These are phyloP conservation scores for Pseudocercospora ulei DNA, from an alignment of 2,329 filamentous ascomycete species.

Conservation along the genomic window DNA sequence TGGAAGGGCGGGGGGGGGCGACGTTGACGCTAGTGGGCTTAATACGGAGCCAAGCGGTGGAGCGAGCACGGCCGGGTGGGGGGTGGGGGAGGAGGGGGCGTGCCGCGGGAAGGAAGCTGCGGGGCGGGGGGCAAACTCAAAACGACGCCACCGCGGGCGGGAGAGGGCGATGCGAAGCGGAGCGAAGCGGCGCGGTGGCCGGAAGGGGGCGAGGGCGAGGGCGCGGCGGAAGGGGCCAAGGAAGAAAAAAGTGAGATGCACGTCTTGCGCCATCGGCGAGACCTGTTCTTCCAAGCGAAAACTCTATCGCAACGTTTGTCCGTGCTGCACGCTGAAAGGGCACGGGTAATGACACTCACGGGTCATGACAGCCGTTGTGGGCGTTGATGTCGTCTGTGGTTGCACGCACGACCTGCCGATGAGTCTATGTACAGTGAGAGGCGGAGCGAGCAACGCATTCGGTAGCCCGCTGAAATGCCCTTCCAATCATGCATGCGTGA, in stretches of 20 bases:
- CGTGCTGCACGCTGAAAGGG: not conserved
- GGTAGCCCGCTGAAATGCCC: not conserved
- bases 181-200: no score
- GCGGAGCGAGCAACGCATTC: not conserved
- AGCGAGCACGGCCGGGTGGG: no score
- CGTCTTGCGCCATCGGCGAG: conserved; percentile 15
- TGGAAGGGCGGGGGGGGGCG: no score
- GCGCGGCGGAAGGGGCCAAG: no score
- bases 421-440: conserved; percentile 7
- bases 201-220: no score
- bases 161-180: no score
- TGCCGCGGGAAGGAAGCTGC: no score
- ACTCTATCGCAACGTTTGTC: conserved; percentile 12
- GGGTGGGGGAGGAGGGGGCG: no score
- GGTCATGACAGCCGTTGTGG: conserved; percentile 2
- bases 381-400: not conserved
- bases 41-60: no score
- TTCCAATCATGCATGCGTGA: not conserved
- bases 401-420: conserved; percentile 14
- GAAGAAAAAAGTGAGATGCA: conserved; percentile 12
- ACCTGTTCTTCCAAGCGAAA: conserved; percentile 15
- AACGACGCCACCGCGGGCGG: no score
- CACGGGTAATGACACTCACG: conserved; percentile 6
- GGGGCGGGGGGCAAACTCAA: no score
- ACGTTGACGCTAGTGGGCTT: no score